Evolutionary conservation across 768 basidiomycete genomes (phyloP).

Genomic region (Paxillus ammoniavirescens): DNA sequence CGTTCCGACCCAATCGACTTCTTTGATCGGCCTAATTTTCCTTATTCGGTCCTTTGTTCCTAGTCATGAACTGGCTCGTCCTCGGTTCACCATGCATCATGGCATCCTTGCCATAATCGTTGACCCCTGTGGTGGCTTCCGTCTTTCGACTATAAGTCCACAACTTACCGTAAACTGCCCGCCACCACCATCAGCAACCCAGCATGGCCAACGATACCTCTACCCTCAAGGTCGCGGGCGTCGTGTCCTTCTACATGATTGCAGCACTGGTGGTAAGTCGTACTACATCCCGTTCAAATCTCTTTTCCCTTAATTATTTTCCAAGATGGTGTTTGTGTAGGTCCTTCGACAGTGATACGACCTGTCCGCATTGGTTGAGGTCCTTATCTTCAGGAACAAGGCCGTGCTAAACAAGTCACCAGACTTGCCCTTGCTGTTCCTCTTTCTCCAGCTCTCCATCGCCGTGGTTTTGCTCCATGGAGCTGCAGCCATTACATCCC

Average conservation of each 20-base stretch:
- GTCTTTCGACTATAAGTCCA: too few species aligned
- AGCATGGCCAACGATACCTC: constrained; percentile 1
- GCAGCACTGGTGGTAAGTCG: constrained; percentile 68
- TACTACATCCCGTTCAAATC: neutral
- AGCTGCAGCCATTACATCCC: constrained; percentile 45
- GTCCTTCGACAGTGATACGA: constrained; percentile 6
- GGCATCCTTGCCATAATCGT: neutral
- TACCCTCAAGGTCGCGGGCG: constrained; percentile 56
- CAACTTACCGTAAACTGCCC: too few species aligned
- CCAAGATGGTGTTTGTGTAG: constrained; percentile 51
- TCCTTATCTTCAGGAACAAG: constrained; percentile 56
- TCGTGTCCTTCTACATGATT: constrained; percentile 77
- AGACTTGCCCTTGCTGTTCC: constrained; percentile 64
- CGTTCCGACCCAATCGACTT: neutral
- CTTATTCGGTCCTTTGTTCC: neutral
- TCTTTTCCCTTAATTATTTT: neutral
- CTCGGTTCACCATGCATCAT: neutral
- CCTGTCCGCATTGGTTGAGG: neutral
- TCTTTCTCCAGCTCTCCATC: constrained; percentile 65
- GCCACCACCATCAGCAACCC: neutral
- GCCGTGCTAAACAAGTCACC: constrained; percentile 68
- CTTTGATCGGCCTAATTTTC: neutral
- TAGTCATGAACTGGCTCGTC: neutral
- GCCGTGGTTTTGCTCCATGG: constrained; percentile 64
- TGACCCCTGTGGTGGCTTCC: neutral